These are phyloP conservation scores for Sporisorium iseilematis-ciliati DNA, from an alignment of 1,284 basidiomycete species.

Conservation along the genomic window DNA sequence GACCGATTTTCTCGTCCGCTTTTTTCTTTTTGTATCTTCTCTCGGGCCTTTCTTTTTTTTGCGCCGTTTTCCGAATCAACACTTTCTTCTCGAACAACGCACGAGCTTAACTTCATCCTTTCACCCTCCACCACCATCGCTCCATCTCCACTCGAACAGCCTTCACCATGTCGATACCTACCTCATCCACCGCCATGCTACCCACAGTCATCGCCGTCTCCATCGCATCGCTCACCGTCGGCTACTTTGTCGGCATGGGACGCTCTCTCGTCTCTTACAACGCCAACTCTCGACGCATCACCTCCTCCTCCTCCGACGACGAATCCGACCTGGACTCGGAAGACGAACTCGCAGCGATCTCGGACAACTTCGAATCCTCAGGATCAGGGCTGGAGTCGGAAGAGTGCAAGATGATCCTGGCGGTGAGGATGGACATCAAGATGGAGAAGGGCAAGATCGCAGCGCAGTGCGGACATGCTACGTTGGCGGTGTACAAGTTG, in stretches of 20 bases:
- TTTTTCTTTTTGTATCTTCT: not conserved
- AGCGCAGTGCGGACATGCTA: conserved; percentile 68
- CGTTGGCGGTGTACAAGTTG: conserved; percentile 63
- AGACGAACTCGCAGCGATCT: conserved; percentile 30
- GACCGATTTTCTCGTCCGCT: not conserved
- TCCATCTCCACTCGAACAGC: not conserved
- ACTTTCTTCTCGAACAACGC: conserved; percentile 7
- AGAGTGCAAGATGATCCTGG: conserved; percentile 68
- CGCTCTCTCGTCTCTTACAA: conserved; percentile 58
- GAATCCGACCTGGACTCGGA: conserved; percentile 44
- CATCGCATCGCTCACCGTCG: conserved; percentile 57
- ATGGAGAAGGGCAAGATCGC: conserved; percentile 70
- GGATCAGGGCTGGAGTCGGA: conserved; percentile 33
- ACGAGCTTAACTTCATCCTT: not conserved
- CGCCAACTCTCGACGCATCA: conserved; percentile 28
- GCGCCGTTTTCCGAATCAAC: conserved; percentile 4
- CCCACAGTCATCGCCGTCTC: conserved; percentile 47
- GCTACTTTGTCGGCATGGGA: conserved; percentile 60
- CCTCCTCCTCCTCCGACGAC: conserved; percentile 21
- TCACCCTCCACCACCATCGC: not conserved
- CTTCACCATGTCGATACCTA: conserved; percentile 27
- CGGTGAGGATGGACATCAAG: conserved; percentile 67
- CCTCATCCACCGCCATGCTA: conserved; percentile 22
- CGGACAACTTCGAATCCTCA: conserved; percentile 23
- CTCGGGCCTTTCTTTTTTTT: conserved; percentile 1